These are phyloP conservation scores for Boletus tomentosulus DNA, from an alignment of 768 basidiomycete genomes.

Conservation along the genomic window DNA sequence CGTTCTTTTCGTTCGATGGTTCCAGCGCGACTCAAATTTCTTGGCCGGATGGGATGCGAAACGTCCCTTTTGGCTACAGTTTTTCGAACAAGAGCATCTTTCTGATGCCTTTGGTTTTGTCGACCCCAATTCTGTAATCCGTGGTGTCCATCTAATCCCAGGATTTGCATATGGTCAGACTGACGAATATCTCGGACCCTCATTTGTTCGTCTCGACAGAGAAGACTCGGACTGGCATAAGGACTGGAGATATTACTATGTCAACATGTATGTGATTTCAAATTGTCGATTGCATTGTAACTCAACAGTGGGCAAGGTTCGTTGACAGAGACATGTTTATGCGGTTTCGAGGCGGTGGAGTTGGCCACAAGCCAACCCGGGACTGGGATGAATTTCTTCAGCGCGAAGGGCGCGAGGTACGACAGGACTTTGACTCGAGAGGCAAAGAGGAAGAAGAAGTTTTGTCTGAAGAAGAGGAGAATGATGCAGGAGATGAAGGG, in stretches of 20 bases:
- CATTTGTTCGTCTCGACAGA: not conserved
- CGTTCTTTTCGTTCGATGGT: conserved; percentile 42
- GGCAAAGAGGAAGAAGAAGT: not conserved
- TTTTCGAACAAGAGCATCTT: not conserved
- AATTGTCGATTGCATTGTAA: conserved; percentile 1
- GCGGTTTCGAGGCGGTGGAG: conserved; percentile 27
- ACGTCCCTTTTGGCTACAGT: not conserved
- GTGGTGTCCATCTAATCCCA: conserved; percentile 41
- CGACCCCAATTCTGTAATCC: conserved; percentile 39
- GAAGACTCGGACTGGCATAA: not conserved
- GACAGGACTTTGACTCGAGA: not conserved
- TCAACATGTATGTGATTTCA: conserved; percentile 29
- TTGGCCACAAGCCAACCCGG: conserved; percentile 23
- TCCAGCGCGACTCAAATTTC: conserved; percentile 26
- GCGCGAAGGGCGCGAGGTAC: not conserved
- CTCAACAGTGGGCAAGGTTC: not conserved
- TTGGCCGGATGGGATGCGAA: conserved; percentile 24
- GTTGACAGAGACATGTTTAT: conserved; percentile 12
- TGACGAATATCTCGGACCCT: not conserved
- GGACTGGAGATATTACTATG: conserved; percentile 27
- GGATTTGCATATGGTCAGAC: conserved; percentile 28
- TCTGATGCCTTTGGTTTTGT: conserved; percentile 41
- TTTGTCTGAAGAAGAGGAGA: not conserved
- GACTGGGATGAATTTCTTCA: not conserved
- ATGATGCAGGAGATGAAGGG: not conserved